phyloP scores from a whole-genome alignment of 1,284 basidiomycete species.

The Cryptococcus wingfieldii region DNA sequence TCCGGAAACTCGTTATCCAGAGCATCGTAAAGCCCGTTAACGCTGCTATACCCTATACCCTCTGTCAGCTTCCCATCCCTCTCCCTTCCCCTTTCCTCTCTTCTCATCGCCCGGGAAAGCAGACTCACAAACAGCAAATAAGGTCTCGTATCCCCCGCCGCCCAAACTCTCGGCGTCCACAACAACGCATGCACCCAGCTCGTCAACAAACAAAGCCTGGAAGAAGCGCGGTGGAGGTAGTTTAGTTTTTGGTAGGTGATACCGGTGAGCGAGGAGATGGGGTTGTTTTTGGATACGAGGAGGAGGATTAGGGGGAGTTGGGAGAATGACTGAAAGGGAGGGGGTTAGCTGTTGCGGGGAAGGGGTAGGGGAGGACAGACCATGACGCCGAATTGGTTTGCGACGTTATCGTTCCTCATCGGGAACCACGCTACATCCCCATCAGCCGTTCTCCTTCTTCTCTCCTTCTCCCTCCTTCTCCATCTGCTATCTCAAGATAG shows the following conservation, averaged over 20 bases:
- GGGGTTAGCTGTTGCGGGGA: neutral
- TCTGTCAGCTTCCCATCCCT: slow-evolving; percentile 10
- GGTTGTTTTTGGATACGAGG: slow-evolving; percentile 48
- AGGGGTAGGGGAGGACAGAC: slow-evolving; percentile 12
- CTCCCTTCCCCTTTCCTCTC: neutral
- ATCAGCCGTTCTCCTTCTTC: neutral
- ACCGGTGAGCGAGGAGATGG: slow-evolving; percentile 43
- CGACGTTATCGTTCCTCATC: slow-evolving; percentile 11
- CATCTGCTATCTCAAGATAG: neutral
- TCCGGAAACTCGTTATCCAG: slow-evolving; percentile 49
- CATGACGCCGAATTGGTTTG: slow-evolving; percentile 31
- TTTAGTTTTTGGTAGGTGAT: slow-evolving; percentile 51
- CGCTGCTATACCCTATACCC: slow-evolving; percentile 22
- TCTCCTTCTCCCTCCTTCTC: neutral
- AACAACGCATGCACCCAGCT: slow-evolving; percentile 38
- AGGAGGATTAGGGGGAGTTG: slow-evolving; percentile 47
- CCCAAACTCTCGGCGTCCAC: slow-evolving; percentile 26
- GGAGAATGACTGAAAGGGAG: slow-evolving; percentile 28
- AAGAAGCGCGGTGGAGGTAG: slow-evolving; percentile 48
- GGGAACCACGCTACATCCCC: slow-evolving; percentile 8
- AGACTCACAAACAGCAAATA: slow-evolving; percentile 27
- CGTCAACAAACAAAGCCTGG: slow-evolving; percentile 38
- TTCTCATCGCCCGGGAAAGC: too few relatives aligned
- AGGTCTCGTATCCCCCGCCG: slow-evolving; percentile 9
- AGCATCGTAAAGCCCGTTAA: slow-evolving; percentile 50